Percentiles rank a stretch among this genome's conserved stretches.
Conservation (phyloP, 768 basidiomycete genomes). For the Naganishia kalamii region DNA sequence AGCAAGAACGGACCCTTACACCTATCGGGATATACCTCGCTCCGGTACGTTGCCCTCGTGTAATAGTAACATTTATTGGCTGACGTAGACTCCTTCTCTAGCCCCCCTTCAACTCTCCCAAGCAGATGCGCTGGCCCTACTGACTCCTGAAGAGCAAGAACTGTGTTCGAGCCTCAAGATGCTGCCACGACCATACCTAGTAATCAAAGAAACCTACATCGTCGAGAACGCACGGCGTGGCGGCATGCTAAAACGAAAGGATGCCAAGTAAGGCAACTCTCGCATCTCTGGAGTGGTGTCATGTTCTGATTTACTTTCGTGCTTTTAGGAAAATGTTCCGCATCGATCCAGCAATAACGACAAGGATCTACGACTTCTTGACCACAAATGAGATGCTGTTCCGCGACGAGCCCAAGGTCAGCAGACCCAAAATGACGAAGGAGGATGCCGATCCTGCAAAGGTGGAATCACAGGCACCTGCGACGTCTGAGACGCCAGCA, state of each 20-base stretch:
- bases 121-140: constrained; percentile 78
- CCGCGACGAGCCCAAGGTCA: neutral
- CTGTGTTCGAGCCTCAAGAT: constrained; percentile 86
- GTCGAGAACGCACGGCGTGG: constrained; percentile 85
- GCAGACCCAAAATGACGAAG: neutral
- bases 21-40: constrained; percentile 2
- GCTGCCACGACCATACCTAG: constrained; percentile 87
- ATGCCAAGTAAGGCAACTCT: constrained; percentile 51
- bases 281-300: neutral
- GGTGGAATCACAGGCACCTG: neutral
- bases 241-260: constrained; percentile 77
- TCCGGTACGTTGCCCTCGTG: neutral
- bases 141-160: constrained; percentile 76
- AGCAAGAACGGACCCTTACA: neutral
- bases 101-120: constrained; percentile 81
- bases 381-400: neutral
- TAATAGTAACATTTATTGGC: neutral
- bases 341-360: constrained; percentile 1
- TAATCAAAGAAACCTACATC: constrained; percentile 90
- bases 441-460: neutral
- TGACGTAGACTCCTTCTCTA: constrained; percentile 4
- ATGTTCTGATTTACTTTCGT: neutral
- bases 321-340: constrained; percentile 6
- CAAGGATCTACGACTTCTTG: neutral
- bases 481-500: neutral